Evolutionary conservation across 306 rosid species (phyloP), one percentile per base, ranked within the genome.

Genomic region (Albizia julibrissin): DNA sequence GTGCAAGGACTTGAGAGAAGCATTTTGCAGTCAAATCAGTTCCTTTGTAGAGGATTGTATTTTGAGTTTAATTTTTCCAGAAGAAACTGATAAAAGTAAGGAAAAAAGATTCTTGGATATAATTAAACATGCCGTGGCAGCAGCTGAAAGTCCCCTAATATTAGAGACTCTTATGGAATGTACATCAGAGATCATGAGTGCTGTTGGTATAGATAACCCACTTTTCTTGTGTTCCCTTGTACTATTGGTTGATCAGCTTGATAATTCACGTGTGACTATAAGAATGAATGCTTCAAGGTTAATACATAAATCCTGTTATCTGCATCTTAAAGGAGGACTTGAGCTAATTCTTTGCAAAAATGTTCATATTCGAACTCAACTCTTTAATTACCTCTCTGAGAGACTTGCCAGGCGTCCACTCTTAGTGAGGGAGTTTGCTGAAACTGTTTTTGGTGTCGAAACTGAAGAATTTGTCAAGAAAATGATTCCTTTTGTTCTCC

Each of bases 401-500:
- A 89, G 91, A 83, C 91, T 95, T 49, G 86, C 89, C 59, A 86
- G 84, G 82, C 94, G 85, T 62, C 93, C 93, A 77, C 59, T 76
- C 75, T 87, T 93, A 89, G 93, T 95, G 82, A 88, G 77, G 89
- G 99, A 95, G 89, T 93, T 95, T 80, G 94, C 97, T 7, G 97
- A 92, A 87, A 93, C 95, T 65, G 92, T 92, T 85, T 89, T 93
- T 84, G 93, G 96, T 77, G 87, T 95, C 88, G 86, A 89, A 88
- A 89, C 91, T 47, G 92, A 84, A 86, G 91, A 89, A 67, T 90
- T 95, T 83, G 88, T 92, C 80, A 84, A 89, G 85, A 87, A 83
- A 89, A 89, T 92, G 96, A 84, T 95, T 88, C 98, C 99, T 65
- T 91, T 89, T 86, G 93, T 93, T 80, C 98, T 95, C 69, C 99